These are phyloP conservation scores for Globisporangium middletonii DNA, from an alignment of 352 stramenopile genomes.

Conservation along the genomic window DNA sequence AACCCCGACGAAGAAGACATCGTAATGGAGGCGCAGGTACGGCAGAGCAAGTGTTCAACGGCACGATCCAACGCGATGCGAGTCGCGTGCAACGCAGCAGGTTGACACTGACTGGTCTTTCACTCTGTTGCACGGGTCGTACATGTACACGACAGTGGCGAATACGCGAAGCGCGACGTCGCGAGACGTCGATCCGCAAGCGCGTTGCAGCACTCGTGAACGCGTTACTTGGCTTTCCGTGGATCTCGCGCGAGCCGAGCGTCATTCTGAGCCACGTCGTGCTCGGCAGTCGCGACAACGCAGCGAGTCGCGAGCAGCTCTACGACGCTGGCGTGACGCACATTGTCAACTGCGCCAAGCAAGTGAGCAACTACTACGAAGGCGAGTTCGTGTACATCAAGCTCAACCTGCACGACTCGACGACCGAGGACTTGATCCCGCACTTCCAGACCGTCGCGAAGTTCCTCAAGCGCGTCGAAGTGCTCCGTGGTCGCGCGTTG, in stretches of 20 bases:
- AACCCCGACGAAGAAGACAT: constrained; percentile 57
- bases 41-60: not conserved
- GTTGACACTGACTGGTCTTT: not conserved
- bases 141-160: constrained; percentile 19
- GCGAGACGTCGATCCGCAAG: constrained; percentile 22
- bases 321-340: constrained; percentile 42
- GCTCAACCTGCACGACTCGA: constrained; percentile 39
- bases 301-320: constrained; percentile 32
- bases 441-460: constrained; percentile 47
- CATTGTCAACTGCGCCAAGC: constrained; percentile 53
- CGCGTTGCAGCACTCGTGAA: constrained; percentile 20
- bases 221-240: constrained; percentile 17
- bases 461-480: constrained; percentile 50
- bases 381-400: constrained; percentile 65
- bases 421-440: constrained; percentile 45
- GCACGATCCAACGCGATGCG: not conserved
- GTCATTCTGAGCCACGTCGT: constrained; percentile 45
- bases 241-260: constrained; percentile 15
- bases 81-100: not conserved
- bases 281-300: constrained; percentile 38
- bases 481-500: constrained; percentile 35
- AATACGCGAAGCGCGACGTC: constrained; percentile 26
- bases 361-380: constrained; percentile 53
- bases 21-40: constrained; percentile 33
- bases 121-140: not conserved